phyloP scores from a whole-genome alignment of 163 green algal genomes.

The Scenedesmus sp. region DNA sequence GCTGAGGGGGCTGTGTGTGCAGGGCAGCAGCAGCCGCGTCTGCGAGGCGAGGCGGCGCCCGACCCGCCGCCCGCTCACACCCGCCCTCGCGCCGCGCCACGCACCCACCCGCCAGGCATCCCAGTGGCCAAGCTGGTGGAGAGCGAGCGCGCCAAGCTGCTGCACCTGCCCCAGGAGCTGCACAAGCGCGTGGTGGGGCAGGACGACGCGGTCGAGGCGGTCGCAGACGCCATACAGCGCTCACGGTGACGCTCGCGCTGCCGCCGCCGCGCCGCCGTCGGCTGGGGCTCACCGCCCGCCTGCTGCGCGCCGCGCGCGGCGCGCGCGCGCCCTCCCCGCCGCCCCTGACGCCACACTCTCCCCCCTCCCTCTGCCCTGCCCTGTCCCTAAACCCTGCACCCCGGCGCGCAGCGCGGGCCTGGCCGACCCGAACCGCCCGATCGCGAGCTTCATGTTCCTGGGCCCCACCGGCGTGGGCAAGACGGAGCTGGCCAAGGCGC shows the following conservation, averaged over 20 bases:
- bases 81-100: too few relatives aligned
- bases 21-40: not conserved
- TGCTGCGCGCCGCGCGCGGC: too few relatives aligned
- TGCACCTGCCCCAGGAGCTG: slow-evolving; percentile 89
- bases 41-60: too few relatives aligned
- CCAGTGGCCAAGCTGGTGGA: slow-evolving; percentile 88
- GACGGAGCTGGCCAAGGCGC: slow-evolving; percentile 93
- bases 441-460: slow-evolving; percentile 93
- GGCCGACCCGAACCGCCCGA: slow-evolving; percentile 69
- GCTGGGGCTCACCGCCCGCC: not conserved
- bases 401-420: slow-evolving; percentile 72
- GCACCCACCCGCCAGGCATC: too few relatives aligned
- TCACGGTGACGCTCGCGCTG: slow-evolving; percentile 51
- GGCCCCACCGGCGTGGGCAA: slow-evolving; percentile 93
- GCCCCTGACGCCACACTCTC: not conserved
- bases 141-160: slow-evolving; percentile 90
- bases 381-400: too few relatives aligned
- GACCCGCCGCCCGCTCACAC: too few relatives aligned
- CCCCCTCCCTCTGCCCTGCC: not conserved
- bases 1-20: not conserved
- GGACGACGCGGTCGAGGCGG: slow-evolving; percentile 75
- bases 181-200: slow-evolving; percentile 86
- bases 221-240: slow-evolving; percentile 80
- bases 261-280: not conserved
- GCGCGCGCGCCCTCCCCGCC: too few relatives aligned